Percentiles rank a stretch among this genome's conserved stretches.
These are phyloP conservation scores for Hygrophoropsis aurantiaca DNA, from an alignment of 768 basidiomycete species.

Conservation along the genomic window DNA sequence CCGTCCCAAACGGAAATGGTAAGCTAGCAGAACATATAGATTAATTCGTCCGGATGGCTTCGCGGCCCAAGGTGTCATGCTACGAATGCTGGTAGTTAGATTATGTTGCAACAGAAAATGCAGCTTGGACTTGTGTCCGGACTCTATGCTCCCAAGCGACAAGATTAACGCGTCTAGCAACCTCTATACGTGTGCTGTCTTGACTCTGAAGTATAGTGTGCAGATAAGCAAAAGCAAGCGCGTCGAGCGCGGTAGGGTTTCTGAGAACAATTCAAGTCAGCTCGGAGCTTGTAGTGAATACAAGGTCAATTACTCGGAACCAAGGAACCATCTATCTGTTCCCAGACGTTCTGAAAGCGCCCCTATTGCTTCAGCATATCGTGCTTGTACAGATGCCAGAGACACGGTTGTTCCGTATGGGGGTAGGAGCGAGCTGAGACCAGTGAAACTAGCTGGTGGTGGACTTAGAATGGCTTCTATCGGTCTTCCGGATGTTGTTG, in stretches of 20 bases:
- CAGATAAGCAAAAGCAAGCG: conserved; percentile 80
- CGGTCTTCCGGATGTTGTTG: conserved; percentile 20
- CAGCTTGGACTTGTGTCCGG: conserved; percentile 52
- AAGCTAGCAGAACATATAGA: conserved; percentile 10
- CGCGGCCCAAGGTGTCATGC: background rate
- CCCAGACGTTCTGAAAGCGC: conserved; percentile 76
- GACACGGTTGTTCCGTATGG: conserved; percentile 59
- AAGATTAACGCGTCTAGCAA: conserved; percentile 72
- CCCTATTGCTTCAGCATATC: conserved; percentile 70
- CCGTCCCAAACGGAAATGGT: conserved; percentile 7
- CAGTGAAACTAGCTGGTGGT: conserved; percentile 70
- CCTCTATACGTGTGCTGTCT: conserved; percentile 53
- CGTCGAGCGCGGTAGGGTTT: conserved; percentile 76
- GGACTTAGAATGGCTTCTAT: conserved; percentile 57
- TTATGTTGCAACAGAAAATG: conserved; percentile 36
- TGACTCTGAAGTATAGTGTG: conserved; percentile 57
- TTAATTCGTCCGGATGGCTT: background rate
- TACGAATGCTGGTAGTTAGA: conserved; percentile 9
- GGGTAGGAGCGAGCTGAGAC: conserved; percentile 63
- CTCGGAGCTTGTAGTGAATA: background rate
- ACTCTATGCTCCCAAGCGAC: conserved; percentile 79
- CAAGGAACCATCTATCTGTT: conserved; percentile 80
- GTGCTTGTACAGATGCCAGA: conserved; percentile 46
- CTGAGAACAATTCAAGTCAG: conserved; percentile 35
- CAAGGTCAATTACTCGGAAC: conserved; percentile 53